phyloP scores from a whole-genome alignment of 805 yeast species.

The Ogataea parapolymorpha region DNA sequence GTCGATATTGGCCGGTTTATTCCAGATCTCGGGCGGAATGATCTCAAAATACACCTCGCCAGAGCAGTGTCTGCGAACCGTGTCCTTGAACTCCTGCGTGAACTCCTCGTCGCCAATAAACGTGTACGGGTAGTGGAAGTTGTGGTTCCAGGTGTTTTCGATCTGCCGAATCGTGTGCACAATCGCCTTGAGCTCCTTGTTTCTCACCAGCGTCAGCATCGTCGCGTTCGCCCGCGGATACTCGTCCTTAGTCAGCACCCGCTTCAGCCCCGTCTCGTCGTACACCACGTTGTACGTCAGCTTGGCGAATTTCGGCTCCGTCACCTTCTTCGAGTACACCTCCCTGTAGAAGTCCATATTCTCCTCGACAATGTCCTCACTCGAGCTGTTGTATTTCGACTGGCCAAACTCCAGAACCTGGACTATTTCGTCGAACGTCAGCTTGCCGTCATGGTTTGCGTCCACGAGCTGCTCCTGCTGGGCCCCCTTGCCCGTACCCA shows the following conservation, averaged over 20 bases:
- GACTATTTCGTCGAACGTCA: slow-evolving; percentile 27
- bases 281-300: slow-evolving; percentile 30
- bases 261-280: slow-evolving; percentile 27
- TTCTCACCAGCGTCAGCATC: slow-evolving; percentile 70
- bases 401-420: slow-evolving; percentile 26
- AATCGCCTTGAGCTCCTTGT: slow-evolving; percentile 56
- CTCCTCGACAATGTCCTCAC: slow-evolving; percentile 30
- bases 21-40: slow-evolving; percentile 51
- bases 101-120: slow-evolving; percentile 84
- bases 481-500: slow-evolving; percentile 21
- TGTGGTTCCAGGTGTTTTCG: slow-evolving; percentile 68
- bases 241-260: slow-evolving; percentile 29
- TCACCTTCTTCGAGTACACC: slow-evolving; percentile 33
- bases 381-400: slow-evolving; percentile 19
- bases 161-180: slow-evolving; percentile 56
- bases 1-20: slow-evolving; percentile 46
- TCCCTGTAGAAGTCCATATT: slow-evolving; percentile 35
- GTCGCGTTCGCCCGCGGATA: slow-evolving; percentile 65
- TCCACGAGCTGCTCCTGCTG: slow-evolving; percentile 16
- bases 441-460: slow-evolving; percentile 20
- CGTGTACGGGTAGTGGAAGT: slow-evolving; percentile 88
- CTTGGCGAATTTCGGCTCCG: slow-evolving; percentile 33
- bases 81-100: slow-evolving; percentile 65
- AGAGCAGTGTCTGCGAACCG: slow-evolving; percentile 45
- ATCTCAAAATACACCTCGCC: slow-evolving; percentile 48